Conservation (phyloP, 2,329 filamentous ascomycete species). For the Ascochyta fabae region DNA sequence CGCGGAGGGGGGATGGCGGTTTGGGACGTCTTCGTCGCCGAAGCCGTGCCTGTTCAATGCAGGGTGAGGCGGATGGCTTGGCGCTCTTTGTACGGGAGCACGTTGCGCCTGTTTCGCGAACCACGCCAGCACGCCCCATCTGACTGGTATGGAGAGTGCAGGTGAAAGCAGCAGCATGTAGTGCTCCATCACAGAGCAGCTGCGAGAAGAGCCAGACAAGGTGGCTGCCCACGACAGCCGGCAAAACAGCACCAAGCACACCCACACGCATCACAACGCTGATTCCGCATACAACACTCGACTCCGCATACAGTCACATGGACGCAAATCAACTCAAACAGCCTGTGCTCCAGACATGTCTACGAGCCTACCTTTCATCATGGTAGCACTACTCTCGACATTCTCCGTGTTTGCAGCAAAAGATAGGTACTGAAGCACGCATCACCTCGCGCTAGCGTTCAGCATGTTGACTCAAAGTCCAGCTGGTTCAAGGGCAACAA, state of each 20-base stretch:
- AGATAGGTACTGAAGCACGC: too few relatives aligned
- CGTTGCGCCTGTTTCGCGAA: neutral
- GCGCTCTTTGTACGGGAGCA: slow-evolving; percentile 17
- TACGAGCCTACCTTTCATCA: too few relatives aligned
- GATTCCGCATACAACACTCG: too few relatives aligned
- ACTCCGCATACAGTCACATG: slow-evolving; percentile 1
- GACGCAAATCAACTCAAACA: neutral
- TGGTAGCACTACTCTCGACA: too few relatives aligned
- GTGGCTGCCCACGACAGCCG: slow-evolving; percentile 4
- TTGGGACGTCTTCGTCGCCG: slow-evolving; percentile 22
- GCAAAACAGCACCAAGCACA: neutral
- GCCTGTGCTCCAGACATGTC: neutral
- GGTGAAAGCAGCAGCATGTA: neutral
- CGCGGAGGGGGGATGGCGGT: slow-evolving; percentile 37
- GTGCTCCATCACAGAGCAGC: neutral
- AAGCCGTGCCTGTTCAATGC: slow-evolving; percentile 20
- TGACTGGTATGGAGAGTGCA: neutral
- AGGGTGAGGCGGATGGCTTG: slow-evolving; percentile 27
- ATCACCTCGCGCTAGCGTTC: too few relatives aligned
- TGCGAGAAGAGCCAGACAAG: neutral
- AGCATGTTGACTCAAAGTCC: too few relatives aligned
- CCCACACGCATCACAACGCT: slow-evolving; percentile 4
- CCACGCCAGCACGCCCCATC: neutral
- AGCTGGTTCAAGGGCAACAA: too few relatives aligned
- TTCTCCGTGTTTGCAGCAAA: too few relatives aligned